Percentiles rank a stretch among this genome's conserved stretches.
Conservation (phyloP, 805 yeast genomes). For the Schwanniomyces occidentalis region DNA sequence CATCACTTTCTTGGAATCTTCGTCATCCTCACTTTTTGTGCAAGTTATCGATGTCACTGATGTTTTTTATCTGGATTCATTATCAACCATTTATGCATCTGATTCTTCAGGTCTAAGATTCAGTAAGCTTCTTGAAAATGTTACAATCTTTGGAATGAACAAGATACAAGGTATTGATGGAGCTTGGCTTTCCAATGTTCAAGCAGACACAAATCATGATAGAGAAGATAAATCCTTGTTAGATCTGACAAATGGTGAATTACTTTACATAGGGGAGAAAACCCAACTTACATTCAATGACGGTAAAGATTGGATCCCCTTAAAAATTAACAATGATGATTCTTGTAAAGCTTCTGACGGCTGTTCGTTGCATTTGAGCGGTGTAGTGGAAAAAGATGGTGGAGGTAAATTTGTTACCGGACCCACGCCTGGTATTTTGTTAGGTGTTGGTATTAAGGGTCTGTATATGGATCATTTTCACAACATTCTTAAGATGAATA, state of each 20-base stretch:
- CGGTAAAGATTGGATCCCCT: constrained; percentile 54
- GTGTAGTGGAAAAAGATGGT: constrained; percentile 36
- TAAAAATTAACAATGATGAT: constrained; percentile 45
- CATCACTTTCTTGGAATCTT: constrained; percentile 38
- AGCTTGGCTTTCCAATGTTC: constrained; percentile 52
- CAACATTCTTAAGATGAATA: constrained; percentile 19
- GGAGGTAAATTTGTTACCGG: constrained; percentile 45
- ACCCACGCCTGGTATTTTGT: constrained; percentile 53
- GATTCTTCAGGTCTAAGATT: constrained; percentile 61
- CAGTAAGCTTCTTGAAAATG: constrained; percentile 41
- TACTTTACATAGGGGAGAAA: constrained; percentile 26
- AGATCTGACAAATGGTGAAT: constrained; percentile 24
- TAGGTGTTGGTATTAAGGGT: constrained; percentile 37
- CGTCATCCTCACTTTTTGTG: constrained; percentile 35
- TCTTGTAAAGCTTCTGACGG: constrained; percentile 42
- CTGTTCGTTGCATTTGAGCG: constrained; percentile 49
- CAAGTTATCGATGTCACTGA: constrained; percentile 23
- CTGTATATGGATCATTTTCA: constrained; percentile 14
- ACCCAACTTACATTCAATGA: constrained; percentile 54
- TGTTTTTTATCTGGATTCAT: constrained; percentile 8
- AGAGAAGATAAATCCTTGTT: constrained; percentile 22
- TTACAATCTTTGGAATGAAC: constrained; percentile 17
- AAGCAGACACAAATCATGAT: constrained; percentile 14
- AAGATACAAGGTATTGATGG: constrained; percentile 60
- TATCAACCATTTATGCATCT: constrained; percentile 46